A percentile compares a stretch with the other conserved stretches of the same genome.
These are phyloP conservation scores for Trichosporon faecale DNA, from an alignment of 1,284 basidiomycete genomes.

Conservation along the genomic window DNA sequence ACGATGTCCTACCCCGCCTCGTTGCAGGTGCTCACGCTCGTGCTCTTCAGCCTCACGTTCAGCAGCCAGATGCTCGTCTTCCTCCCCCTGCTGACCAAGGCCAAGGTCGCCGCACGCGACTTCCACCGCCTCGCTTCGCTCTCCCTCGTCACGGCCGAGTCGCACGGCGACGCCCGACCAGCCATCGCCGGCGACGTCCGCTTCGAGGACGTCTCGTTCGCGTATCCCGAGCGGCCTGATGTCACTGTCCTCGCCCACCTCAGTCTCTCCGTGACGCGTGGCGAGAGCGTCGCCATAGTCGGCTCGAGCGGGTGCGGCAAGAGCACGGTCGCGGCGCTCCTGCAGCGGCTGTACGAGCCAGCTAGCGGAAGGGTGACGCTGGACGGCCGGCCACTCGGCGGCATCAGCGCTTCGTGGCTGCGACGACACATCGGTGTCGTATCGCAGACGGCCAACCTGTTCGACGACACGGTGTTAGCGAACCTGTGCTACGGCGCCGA, in stretches of 20 bases:
- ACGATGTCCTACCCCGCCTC: constrained; percentile 80
- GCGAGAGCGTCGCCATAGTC: constrained; percentile 82
- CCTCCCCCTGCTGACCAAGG: constrained; percentile 75
- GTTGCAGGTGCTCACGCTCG: constrained; percentile 83
- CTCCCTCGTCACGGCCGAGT: constrained; percentile 60
- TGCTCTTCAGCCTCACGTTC: constrained; percentile 90
- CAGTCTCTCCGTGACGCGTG: constrained; percentile 63
- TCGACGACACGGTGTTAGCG: constrained; percentile 76
- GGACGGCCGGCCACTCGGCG: constrained; percentile 55
- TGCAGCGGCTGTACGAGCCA: constrained; percentile 84
- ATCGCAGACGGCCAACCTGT: constrained; percentile 77
- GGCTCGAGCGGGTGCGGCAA: constrained; percentile 86
- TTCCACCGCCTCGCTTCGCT: constrained; percentile 68
- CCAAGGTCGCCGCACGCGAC: constrained; percentile 73
- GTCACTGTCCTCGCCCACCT: constrained; percentile 66
- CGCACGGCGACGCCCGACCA: constrained; percentile 64
- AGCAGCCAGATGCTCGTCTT: constrained; percentile 84
- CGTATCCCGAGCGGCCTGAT: constrained; percentile 76
- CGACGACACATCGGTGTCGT: constrained; percentile 82
- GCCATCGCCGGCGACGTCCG: constrained; percentile 63
- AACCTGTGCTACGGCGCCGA: constrained; percentile 79
- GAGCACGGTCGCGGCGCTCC: constrained; percentile 74
- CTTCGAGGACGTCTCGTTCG: constrained; percentile 70
- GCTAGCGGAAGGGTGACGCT: constrained; percentile 60
- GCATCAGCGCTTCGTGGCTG: constrained; percentile 67